Base-by-base conservation (phyloP, 2,329 filamentous ascomycete genomes). In the Gnomoniopsis sp. region DNA sequence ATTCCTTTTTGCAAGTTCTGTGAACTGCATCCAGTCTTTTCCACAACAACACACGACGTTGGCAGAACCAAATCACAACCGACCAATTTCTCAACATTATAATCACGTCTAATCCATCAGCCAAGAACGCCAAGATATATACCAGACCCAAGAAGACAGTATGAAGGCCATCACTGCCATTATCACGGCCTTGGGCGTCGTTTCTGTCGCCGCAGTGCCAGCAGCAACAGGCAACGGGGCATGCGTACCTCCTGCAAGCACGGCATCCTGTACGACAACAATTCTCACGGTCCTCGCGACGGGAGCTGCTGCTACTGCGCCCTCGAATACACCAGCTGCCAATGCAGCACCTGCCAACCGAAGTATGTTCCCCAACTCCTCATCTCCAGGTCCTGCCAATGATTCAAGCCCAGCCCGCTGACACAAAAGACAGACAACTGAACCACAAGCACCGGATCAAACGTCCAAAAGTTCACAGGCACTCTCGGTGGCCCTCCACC, bases 401-500 rank as follows among this genome's bases (percentile, higher is more conserved):
- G 38, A 54, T 23, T 54, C 53, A 22, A 53, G 53, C 4, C n/a
- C 46, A 62, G 26, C 57, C 58, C 33, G 58, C 61, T 21, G 58
- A 65, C 14, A 60, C 57, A 57, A 61, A 34, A 55, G n/a, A 15
- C 53, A 34, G 50, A 47, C 57, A 51, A 34, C 36, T 26, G 57
- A 36, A 34, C 49, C 54, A 41, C 59, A 62, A 26, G 30, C 11
- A 49, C 48, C 22, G 59, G 64, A 8, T 62, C 65, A 58, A 74
- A 77, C 60, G 69, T 77, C 44, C 74, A 78, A 60, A 60, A 68
- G 33, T 77, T 77, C 66, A 74, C 72, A 23, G 72, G 74, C 22
- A 71, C 71, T 6, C 69, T 79, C 12, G 75, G 75, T 38, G 75
- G 72, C 23, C 66, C 75, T 3, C 71, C 73, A 0, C 75, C 76